A percentile compares a stretch with the other conserved stretches of the same genome.
These are phyloP conservation scores for Talaromyces sp. DNA, from an alignment of 2,329 filamentous ascomycete species.

Conservation along the genomic window DNA sequence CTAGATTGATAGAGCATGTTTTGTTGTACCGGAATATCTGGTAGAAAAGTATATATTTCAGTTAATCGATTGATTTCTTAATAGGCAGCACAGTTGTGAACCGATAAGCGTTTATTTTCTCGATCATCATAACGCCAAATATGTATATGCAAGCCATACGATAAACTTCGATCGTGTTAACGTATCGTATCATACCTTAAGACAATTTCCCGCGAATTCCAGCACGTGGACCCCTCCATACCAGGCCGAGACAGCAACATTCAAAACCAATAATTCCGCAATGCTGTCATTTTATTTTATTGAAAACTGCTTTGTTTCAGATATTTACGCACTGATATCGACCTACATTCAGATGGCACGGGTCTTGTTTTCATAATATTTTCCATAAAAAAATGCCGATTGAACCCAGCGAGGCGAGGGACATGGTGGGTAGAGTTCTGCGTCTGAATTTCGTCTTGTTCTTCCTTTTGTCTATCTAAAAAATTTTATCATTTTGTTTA, in stretches of 20 bases:
- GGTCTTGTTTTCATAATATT: neutral
- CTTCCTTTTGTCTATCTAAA: neutral
- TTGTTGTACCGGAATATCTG: neutral
- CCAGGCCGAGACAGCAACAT: slow-evolving; percentile 8
- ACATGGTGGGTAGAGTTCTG: neutral
- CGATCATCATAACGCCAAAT: too few relatives aligned
- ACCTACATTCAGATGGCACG: neutral
- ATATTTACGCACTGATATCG: neutral
- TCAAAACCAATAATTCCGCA: neutral
- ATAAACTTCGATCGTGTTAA: too few relatives aligned
- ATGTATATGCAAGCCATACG: too few relatives aligned
- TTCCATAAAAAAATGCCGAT: neutral
- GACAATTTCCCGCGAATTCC: slow-evolving; percentile 10
- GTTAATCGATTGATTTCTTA: neutral
- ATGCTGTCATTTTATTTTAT: neutral
- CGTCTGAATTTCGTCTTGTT: neutral
- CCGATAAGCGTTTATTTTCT: too few relatives aligned
- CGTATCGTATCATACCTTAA: neutral
- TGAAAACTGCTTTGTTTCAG: neutral
- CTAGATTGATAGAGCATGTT: neutral
- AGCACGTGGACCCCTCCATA: slow-evolving; percentile 9
- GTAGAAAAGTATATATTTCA: neutral
- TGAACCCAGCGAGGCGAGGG: neutral
- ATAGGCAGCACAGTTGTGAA: neutral
- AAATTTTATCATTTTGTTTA: neutral